These are phyloP conservation scores for Teunomyces tritomae DNA, from an alignment of 805 yeast genomes.

Conservation along the genomic window DNA sequence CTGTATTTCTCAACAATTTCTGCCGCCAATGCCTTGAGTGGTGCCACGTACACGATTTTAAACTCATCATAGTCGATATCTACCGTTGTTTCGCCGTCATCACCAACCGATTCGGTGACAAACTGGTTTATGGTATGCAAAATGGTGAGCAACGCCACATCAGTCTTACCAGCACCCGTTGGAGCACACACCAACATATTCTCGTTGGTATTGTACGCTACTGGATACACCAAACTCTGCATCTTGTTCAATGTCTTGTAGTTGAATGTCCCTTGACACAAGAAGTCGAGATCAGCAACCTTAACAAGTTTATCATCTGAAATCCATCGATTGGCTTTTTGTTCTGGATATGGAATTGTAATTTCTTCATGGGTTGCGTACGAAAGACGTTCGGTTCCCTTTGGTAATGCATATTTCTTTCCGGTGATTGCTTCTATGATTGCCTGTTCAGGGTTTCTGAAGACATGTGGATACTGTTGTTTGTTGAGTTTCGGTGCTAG, in stretches of 20 bases:
- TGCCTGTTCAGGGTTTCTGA: constrained; percentile 51
- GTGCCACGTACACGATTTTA: constrained; percentile 90
- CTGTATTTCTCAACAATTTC: constrained; percentile 92
- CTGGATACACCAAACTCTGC: constrained; percentile 88
- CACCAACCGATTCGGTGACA: constrained; percentile 51
- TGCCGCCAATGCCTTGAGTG: constrained; percentile 90
- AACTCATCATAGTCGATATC: constrained; percentile 80
- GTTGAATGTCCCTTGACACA: constrained; percentile 84
- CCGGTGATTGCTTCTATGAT: constrained; percentile 59
- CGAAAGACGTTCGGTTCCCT: constrained; percentile 69
- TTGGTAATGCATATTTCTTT: constrained; percentile 73
- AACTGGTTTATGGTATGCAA: constrained; percentile 76
- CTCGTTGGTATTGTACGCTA: constrained; percentile 89
- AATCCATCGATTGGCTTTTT: constrained; percentile 41
- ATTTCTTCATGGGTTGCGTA: constrained; percentile 74
- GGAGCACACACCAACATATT: constrained; percentile 97
- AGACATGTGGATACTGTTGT: constrained; percentile 77
- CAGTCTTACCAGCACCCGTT: constrained; percentile 97
- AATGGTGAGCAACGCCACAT: constrained; percentile 80
- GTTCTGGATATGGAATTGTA: constrained; percentile 71
- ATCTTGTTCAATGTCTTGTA: constrained; percentile 78
- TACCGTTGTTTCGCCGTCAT: constrained; percentile 44
- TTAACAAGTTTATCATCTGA: constrained; percentile 48
- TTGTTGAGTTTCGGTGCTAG: constrained; percentile 48
- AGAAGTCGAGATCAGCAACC: constrained; percentile 63